A percentile compares a stretch with the other conserved stretches of the same genome.
These are phyloP conservation scores for Adansonia rubrostipa DNA, from an alignment of 441 rosid species.

Conservation along the genomic window DNA sequence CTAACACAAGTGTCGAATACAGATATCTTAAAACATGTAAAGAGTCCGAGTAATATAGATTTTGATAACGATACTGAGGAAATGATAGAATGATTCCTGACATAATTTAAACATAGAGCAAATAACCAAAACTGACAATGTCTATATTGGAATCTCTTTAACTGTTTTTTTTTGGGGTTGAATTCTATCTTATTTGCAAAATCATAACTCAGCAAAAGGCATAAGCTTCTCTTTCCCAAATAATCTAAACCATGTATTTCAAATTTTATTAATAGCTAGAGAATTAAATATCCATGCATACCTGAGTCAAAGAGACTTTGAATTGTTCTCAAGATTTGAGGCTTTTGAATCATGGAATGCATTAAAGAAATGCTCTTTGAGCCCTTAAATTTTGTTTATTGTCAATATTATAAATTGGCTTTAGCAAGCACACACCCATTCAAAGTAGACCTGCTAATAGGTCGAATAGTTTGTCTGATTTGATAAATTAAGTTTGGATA, in stretches of 20 bases:
- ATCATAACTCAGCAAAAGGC: neutral
- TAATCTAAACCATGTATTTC: neutral
- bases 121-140: constrained; percentile 6
- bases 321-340: neutral
- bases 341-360: neutral
- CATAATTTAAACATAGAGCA: constrained; percentile 5
- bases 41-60: too few species aligned
- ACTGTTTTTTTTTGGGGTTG: neutral
- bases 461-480: too few species aligned
- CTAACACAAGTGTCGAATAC: too few species aligned
- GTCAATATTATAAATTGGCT: neutral
- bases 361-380: constrained; percentile 15
- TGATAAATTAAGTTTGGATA: too few species aligned
- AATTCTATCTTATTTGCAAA: neutral
- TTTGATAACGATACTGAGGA: too few species aligned
- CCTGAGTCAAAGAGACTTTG: neutral
- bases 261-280: neutral
- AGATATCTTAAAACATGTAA: too few species aligned
- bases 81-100: constrained; percentile 17
- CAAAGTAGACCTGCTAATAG: too few species aligned
- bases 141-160: constrained; percentile 13
- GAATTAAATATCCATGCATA: neutral
- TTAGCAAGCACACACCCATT: constrained; percentile 8
- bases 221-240: neutral
- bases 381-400: constrained; percentile 11